Conservation (phyloP, 1,139 yeast genomes). For the Hyphopichia pseudoburtonii region DNA sequence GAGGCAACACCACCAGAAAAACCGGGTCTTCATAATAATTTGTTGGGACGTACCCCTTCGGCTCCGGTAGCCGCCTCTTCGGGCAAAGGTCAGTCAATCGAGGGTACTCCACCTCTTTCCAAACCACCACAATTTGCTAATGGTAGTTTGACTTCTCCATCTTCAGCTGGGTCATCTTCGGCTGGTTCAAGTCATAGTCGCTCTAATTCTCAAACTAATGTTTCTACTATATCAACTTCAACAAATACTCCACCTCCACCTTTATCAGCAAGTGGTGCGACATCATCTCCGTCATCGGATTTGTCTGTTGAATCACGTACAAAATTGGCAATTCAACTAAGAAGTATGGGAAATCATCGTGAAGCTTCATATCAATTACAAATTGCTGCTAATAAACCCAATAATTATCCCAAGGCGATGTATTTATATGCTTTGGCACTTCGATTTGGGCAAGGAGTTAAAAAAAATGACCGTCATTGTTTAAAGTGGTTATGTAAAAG, state of each 20-base stretch:
- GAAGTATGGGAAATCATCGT: slow-evolving; percentile 59
- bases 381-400: slow-evolving; percentile 59
- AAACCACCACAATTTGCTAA: no score
- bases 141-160: background rate
- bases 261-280: no score
- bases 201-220: background rate
- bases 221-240: no score
- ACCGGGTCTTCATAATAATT: no score
- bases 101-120: no score
- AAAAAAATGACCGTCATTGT: slow-evolving; percentile 56
- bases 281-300: slow-evolving; percentile 10
- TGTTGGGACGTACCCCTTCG: background rate
- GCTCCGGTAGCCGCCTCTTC: slow-evolving; percentile 1
- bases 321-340: slow-evolving; percentile 51
- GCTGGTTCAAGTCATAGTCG: background rate
- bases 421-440: slow-evolving; percentile 69
- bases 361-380: slow-evolving; percentile 73
- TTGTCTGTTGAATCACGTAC: slow-evolving; percentile 48
- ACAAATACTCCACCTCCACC: no score
- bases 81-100: no score
- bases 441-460: slow-evolving; percentile 70
- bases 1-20: no score
- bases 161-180: background rate
- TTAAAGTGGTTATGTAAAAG: slow-evolving; percentile 59
- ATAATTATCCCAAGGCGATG: slow-evolving; percentile 61